Base-by-base conservation (phyloP, 148 eudicot species). In the Pharnaceum exiguum region DNA sequence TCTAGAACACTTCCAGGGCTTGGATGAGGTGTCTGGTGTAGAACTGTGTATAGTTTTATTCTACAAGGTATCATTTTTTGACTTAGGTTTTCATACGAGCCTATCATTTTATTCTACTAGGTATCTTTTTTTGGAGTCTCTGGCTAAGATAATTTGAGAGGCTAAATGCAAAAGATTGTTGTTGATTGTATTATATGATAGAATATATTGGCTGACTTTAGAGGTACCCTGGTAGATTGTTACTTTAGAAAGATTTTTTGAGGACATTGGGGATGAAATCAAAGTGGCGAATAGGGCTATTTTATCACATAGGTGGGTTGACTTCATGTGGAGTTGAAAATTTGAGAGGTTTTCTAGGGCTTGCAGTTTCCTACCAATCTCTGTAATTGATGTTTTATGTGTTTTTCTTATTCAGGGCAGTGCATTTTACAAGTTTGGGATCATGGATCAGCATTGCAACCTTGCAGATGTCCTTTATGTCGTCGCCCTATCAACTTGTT, bases 391-490 rank as follows among this genome's bases (percentile, higher is more conserved):
- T 30, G 24, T 13, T 53, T 39, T 26, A 19, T 29, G 18, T 45
- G 50, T 2, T 18, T 19, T 12, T 63, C 27, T 33, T 45, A 28
- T 59, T 45, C 68, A 93, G 98, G 90, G 29, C 64, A 65, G 30
- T 93, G 98, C 57, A 85, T 88, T 53, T 36, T 93, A 64, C 79
- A 78, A 83, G 81, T 81, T 39, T 93, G 98, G 98, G 78, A 78
- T 76, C 71, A 87, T 46, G 95, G 88, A 59, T 61, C 95, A 22
- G 77, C 85, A 25, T 57, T 85, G 57, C 95, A 77, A 55, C 85
- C 96, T 29, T 93, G 98, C 65, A 79, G 13, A 75, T 93, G 98
- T 48, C 98, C 95, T 51, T 57, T 93, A 55, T 93, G 98, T 70
- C 81, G 98, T 38, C 84, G 98, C 37, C 73, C 75, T 66, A 83